These are phyloP conservation scores for Chlamydomonas reinhardtii DNA, from an alignment of 163 green algal genomes.

Conservation along the genomic window DNA sequence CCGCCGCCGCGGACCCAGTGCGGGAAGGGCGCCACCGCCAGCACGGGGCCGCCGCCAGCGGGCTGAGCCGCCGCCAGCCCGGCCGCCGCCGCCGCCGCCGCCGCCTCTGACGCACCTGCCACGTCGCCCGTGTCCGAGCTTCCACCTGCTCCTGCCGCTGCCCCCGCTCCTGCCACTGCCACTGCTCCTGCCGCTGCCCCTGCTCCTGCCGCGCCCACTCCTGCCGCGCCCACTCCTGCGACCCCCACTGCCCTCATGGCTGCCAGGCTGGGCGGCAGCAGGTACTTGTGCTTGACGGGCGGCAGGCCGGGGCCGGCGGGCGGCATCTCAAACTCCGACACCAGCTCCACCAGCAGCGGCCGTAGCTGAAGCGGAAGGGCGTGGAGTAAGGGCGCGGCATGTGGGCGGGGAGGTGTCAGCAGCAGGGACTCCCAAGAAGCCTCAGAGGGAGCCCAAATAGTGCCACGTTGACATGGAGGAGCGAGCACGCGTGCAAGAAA, in stretches of 20 bases:
- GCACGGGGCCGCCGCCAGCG: neutral
- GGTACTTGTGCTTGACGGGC: neutral
- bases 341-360: neutral
- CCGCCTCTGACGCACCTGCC: neutral
- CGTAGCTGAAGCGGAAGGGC: neutral
- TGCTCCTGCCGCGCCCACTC: neutral
- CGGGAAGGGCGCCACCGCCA: neutral
- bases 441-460: too few species aligned
- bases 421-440: too few species aligned
- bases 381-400: too few species aligned
- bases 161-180: neutral
- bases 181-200: neutral
- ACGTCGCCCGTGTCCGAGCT: too few species aligned
- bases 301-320: neutral
- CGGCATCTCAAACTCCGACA: constrained; percentile 3
- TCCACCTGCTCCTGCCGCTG: neutral
- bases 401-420: too few species aligned
- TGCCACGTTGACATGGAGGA: too few species aligned
- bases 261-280: neutral
- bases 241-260: neutral
- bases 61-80: neutral
- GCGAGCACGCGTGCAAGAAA: too few species aligned
- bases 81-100: too few species aligned
- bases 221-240: neutral
- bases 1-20: neutral